Base-by-base conservation (phyloP, 345 rosid species). In the Euphorbia pulcherrima region DNA sequence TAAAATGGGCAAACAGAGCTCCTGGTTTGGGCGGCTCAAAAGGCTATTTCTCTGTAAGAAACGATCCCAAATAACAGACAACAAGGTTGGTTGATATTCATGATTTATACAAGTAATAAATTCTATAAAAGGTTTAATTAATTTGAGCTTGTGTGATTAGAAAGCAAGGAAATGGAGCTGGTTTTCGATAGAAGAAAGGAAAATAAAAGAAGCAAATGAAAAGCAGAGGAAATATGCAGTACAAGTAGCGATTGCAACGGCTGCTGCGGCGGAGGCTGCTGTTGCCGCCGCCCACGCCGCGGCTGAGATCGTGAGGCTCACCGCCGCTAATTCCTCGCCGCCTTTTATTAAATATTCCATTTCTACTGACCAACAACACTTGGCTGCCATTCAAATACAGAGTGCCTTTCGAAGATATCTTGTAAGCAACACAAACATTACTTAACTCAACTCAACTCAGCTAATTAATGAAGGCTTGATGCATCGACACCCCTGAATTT, bases 221-320 rank as follows among this genome's bases (percentile, higher is more conserved):
- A 86, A 85, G 67, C 94, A 93, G 67, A 90, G 89, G 59, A 86
- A 82, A 54, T 88, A 86, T 72, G 92, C 98, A 9, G 60, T 92
- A 71, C 83, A 81, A 54, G 98, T 90, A 48, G 98, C 98, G 54
- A 75, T 87, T 17, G 92, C 93, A 17, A 92, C 98, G 0, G 93
- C 90, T 0, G 97, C 88, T 8, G 97, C 97, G 29, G 98, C 97
- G 1, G 88, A 92, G 78, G 98, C 96, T 1, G 97, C 97, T 0
- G 86, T 92, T 68, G 91, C 90, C 37, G 92, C 98, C 1, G 98
- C 97, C 21, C 82, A 79, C 8, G 96, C 96, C 0, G 98, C 98
- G 0, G 97, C 97, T n/a, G 96, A 90, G 79, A 88, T 90, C 70
- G 98, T 92, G 46, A 78, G 87, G 16, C 85, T 90, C 62, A 83